A percentile compares a stretch with the other conserved stretches of the same genome.
Conservation (phyloP, 805 yeast genomes). For the Saccharomycopsis sp. region DNA sequence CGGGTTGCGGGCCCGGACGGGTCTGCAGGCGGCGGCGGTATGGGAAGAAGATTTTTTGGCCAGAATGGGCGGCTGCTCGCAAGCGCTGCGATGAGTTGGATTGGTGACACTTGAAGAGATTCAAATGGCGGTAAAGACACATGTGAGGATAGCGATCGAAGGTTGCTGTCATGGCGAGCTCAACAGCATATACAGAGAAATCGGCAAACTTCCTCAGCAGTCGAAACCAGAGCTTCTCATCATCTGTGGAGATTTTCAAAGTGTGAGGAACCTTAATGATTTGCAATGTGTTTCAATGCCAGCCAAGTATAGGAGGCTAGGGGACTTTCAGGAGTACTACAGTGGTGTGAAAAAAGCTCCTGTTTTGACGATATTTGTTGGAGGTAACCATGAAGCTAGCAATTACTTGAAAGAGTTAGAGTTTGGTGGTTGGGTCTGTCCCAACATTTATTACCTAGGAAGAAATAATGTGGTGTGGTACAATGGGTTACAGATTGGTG, state of each 20-base stretch:
- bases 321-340: slow-evolving; percentile 76
- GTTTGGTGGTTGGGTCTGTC: slow-evolving; percentile 91
- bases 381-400: slow-evolving; percentile 94
- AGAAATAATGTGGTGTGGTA: slow-evolving; percentile 64
- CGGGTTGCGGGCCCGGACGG: too few species aligned
- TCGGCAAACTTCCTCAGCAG: slow-evolving; percentile 22
- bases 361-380: slow-evolving; percentile 68
- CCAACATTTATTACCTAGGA: slow-evolving; percentile 79
- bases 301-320: slow-evolving; percentile 57
- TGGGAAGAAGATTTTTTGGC: too few species aligned
- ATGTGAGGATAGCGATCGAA: slow-evolving; percentile 52
- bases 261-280: slow-evolving; percentile 57
- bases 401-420: slow-evolving; percentile 62
- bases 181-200: slow-evolving; percentile 41
- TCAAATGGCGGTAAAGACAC: too few species aligned
- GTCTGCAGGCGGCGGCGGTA: too few species aligned
- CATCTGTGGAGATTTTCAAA: slow-evolving; percentile 90
- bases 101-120: too few species aligned
- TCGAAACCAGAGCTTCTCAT: slow-evolving; percentile 48
- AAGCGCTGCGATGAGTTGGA: too few species aligned
- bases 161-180: slow-evolving; percentile 90
- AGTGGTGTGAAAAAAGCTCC: slow-evolving; percentile 57
- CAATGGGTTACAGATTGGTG: slow-evolving; percentile 69
- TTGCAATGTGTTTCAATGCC: slow-evolving; percentile 71
- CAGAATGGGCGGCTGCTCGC: too few species aligned